Conservation (phyloP, 768 basidiomycete species). For the Hericium erinaceus region DNA sequence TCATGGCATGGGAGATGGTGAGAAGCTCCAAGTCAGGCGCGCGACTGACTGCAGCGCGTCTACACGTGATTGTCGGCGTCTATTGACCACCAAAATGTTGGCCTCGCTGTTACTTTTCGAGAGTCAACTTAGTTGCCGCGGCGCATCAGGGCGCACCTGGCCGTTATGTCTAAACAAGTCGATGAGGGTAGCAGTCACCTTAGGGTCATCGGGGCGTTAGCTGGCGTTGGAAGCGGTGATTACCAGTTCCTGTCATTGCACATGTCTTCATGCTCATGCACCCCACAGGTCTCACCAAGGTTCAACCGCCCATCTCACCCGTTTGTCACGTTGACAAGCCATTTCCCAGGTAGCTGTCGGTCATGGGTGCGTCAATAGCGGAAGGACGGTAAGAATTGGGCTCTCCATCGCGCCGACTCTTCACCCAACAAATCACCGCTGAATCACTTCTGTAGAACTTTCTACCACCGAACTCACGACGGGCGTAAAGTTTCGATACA, state of each 20-base stretch:
- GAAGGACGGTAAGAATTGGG: no score
- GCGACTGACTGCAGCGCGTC: not conserved
- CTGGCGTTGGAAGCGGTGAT: not conserved
- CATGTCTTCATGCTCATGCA: not conserved
- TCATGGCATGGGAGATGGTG: not conserved
- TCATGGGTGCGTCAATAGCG: constrained; percentile 37
- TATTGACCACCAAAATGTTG: no score
- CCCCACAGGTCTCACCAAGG: not conserved
- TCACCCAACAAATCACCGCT: no score
- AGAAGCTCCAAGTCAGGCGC: not conserved
- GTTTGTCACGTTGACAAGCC: not conserved
- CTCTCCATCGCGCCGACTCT: no score
- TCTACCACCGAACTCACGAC: no score
- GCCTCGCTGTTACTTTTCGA: no score
- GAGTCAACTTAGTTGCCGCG: no score
- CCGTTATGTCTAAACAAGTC: not conserved
- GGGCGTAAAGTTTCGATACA: constrained; percentile 48
- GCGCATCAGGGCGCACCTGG: no score
- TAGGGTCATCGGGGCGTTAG: not conserved
- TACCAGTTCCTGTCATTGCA: not conserved
- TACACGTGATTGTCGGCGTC: not conserved
- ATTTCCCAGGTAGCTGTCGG: constrained; percentile 53
- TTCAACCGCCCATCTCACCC: not conserved
- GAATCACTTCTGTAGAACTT: no score
- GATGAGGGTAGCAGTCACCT: not conserved